These are phyloP conservation scores for Arthrinium puccinioides DNA, from an alignment of 2,329 filamentous ascomycete species.

Conservation along the genomic window DNA sequence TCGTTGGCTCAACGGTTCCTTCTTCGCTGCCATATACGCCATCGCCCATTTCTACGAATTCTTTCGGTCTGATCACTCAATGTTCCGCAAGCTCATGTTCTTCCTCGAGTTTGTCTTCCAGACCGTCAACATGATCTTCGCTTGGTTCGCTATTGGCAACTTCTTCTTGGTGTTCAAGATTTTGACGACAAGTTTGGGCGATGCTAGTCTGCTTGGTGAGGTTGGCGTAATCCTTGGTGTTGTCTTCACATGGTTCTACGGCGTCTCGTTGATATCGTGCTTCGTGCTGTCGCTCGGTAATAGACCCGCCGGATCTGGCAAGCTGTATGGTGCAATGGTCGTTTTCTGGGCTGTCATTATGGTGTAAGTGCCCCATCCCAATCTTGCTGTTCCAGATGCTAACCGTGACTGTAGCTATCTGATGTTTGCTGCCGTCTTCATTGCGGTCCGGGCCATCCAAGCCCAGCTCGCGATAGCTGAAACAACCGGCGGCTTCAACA, in stretches of 20 bases:
- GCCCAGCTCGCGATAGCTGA: slow-evolving; percentile 60
- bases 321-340: slow-evolving; percentile 94
- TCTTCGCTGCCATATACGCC: slow-evolving; percentile 95
- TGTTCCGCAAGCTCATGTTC: slow-evolving; percentile 82
- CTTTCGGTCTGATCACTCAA: slow-evolving; percentile 85
- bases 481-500: slow-evolving; percentile 55
- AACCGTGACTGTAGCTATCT: slow-evolving; percentile 54
- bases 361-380: slow-evolving; percentile 50
- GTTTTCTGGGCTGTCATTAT: slow-evolving; percentile 97
- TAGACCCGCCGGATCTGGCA: slow-evolving; percentile 86
- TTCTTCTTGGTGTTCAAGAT: slow-evolving; percentile 99
- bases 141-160: slow-evolving; percentile 97
- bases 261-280: slow-evolving; percentile 84
- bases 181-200: slow-evolving; percentile 77
- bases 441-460: slow-evolving; percentile 82
- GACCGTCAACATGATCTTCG: slow-evolving; percentile 93
- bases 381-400: neutral
- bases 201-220: slow-evolving; percentile 60
- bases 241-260: slow-evolving; percentile 93
- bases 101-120: slow-evolving; percentile 92
- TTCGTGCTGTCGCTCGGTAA: slow-evolving; percentile 95
- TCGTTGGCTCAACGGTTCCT: slow-evolving; percentile 96
- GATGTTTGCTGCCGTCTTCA: slow-evolving; percentile 90
- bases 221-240: slow-evolving; percentile 77
- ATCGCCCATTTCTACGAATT: slow-evolving; percentile 94